Evolutionary conservation across 176 grass and related monocot genomes (phyloP).

Genomic region (bread wheat (Triticum aestivum)): IWGSC_CS_RefSeq_v2.1 NC_057794.1:443758469-443758968

Average conservation of each 20-base stretch:
- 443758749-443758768: too few relatives aligned
- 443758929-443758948: conserved; percentile 53
- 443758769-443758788: too few relatives aligned
- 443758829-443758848: neutral
- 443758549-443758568: conserved; percentile 52
- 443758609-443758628: conserved; percentile 11
- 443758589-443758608: conserved; percentile 79
- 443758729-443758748: too few relatives aligned
- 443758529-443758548: conserved; percentile 49
- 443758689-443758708: too few relatives aligned
- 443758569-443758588: conserved; percentile 41
- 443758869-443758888: conserved; percentile 60
- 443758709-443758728: too few relatives aligned
- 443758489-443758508: neutral
- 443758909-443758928: conserved; percentile 60
- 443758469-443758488: neutral
- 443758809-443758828: too few relatives aligned
- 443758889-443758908: conserved; percentile 50
- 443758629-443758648: too few relatives aligned
- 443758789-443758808: too few relatives aligned
- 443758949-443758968: conserved; percentile 32
- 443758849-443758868: conserved; percentile 20
- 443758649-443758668: neutral
- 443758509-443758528: conserved; percentile 6
- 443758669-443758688: too few relatives aligned